Percentiles rank a stretch among this genome's conserved stretches.
phyloP scores from a whole-genome alignment of 23 red algal species.

The Gracilaria domingensis region DNA sequence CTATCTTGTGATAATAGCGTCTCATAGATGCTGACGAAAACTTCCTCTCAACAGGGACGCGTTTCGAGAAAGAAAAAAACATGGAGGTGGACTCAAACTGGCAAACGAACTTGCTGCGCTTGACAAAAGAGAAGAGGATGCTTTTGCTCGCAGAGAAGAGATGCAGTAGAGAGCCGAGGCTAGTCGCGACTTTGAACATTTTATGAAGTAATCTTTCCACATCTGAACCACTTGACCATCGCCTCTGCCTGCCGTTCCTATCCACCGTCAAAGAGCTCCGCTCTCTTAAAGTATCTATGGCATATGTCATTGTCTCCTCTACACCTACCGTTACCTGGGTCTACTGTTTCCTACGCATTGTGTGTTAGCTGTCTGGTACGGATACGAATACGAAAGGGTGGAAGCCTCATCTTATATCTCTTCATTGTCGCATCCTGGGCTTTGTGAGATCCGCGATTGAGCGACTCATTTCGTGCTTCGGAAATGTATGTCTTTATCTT shows the following conservation, averaged over 20 bases:
- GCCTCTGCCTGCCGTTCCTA: neutral
- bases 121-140: conserved; percentile 51
- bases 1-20: neutral
- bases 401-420: no score
- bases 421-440: neutral
- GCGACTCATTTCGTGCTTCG: neutral
- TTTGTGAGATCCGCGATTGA: neutral
- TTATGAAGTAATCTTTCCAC: conserved; percentile 11
- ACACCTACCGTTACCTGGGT: neutral
- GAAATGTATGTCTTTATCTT: neutral
- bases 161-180: conserved; percentile 86
- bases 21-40: neutral
- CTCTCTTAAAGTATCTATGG: neutral
- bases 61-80: conserved; percentile 74
- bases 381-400: no score
- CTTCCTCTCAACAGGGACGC: conserved; percentile 32
- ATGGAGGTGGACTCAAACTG: conserved; percentile 67
- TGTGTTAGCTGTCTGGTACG: neutral
- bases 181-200: conserved; percentile 83
- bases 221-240: neutral
- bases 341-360: no score
- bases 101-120: conserved; percentile 84
- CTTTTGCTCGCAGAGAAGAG: conserved; percentile 68
- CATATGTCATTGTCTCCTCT: neutral
- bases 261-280: neutral